Percentiles rank a stretch among this genome's conserved stretches.
Evolutionary conservation across 139 green algal genomes (phyloP).

Genomic region (Micractinium conductrix): DNA sequence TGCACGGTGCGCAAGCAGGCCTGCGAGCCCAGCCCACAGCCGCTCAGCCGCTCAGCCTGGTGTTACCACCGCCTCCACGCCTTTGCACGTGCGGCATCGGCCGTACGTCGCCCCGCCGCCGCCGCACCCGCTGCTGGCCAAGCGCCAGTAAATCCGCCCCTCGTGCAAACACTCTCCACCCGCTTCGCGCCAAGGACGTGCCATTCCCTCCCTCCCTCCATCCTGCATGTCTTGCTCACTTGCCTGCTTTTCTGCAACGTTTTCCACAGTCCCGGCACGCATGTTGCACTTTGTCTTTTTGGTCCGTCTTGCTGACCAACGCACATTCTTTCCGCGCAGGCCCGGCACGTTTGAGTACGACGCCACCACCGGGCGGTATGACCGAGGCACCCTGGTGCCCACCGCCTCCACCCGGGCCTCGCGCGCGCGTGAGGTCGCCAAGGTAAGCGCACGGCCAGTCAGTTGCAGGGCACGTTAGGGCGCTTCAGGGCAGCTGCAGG

Average conservation of each 20-base stretch:
- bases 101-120: too few relatives aligned
- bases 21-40: too few relatives aligned
- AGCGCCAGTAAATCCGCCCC: too few relatives aligned
- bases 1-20: too few relatives aligned
- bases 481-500: neutral
- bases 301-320: neutral
- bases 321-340: neutral
- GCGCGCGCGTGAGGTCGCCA: neutral
- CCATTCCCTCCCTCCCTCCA: neutral
- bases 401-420: neutral
- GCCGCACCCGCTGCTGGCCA: too few relatives aligned
- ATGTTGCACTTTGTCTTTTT: too few relatives aligned
- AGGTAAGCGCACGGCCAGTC: neutral
- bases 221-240: neutral
- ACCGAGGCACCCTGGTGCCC: neutral
- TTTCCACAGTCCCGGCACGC: neutral
- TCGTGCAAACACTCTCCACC: too few relatives aligned
- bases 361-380: neutral
- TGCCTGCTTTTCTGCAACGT: neutral
- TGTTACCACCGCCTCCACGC: too few relatives aligned
- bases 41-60: too few relatives aligned
- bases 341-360: constrained; percentile 22
- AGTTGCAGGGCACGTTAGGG: too few relatives aligned
- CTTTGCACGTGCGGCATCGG: too few relatives aligned
- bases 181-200: too few relatives aligned